Evolutionary conservation across 768 basidiomycete species (phyloP).

Genomic region (Podaxis sp.): DNA sequence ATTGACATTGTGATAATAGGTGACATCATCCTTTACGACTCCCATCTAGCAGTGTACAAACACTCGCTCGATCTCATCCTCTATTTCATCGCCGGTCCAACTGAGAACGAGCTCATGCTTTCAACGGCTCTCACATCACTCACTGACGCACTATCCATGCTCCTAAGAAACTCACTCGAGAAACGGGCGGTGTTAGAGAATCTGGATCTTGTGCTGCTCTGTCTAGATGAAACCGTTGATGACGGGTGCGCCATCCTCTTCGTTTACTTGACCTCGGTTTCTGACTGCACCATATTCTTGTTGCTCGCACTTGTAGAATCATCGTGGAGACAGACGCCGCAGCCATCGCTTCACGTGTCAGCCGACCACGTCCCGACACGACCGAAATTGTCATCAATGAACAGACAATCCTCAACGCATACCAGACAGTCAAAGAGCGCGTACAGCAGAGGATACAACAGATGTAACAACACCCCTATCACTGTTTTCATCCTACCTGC

Average conservation of each 20-base stretch:
- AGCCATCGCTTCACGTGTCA: constrained; percentile 94
- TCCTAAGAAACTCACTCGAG: constrained; percentile 91
- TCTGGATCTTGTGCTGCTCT: constrained; percentile 87
- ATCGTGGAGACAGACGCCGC: constrained; percentile 96
- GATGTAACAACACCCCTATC: constrained; percentile 41
- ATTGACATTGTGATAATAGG: constrained; percentile 41
- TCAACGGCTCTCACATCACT: constrained; percentile 81
- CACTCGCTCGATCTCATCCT: constrained; percentile 95
- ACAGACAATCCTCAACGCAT: constrained; percentile 92
- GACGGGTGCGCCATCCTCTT: constrained; percentile 72
- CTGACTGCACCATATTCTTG: not conserved
- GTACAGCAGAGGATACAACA: constrained; percentile 83
- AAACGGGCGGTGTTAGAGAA: constrained; percentile 94
- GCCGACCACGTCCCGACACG: constrained; percentile 88
- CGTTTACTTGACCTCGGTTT: not conserved
- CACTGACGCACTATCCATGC: constrained; percentile 79
- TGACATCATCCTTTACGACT: constrained; percentile 91
- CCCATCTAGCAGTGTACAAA: constrained; percentile 89
- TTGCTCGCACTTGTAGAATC: constrained; percentile 51
- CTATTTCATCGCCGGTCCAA: constrained; percentile 85
- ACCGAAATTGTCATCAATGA: constrained; percentile 99
- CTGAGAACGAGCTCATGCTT: constrained; percentile 97
- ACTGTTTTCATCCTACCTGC: not conserved
- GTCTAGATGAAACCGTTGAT: constrained; percentile 96
- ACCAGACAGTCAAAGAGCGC: constrained; percentile 85